phyloP scores from a whole-genome alignment of 768 basidiomycete genomes.

The Tubosaeta sp. region DNA sequence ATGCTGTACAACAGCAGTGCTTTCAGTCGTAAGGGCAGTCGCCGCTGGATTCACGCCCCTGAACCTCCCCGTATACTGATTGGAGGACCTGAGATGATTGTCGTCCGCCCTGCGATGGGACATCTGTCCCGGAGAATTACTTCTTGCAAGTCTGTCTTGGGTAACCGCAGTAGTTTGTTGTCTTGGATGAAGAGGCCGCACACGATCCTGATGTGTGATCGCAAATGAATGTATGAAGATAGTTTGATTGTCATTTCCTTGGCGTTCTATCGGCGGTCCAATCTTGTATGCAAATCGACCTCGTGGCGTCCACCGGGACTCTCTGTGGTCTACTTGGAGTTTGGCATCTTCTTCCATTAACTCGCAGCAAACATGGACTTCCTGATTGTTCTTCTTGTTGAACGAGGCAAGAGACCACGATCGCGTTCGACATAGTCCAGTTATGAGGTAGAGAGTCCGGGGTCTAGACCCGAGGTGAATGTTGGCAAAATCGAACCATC shows the following conservation, averaged over 20 bases:
- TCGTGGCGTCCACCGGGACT: neutral
- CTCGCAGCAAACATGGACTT: neutral
- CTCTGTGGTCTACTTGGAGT: neutral
- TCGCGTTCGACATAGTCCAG: neutral
- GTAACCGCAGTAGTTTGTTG: neutral
- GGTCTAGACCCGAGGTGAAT: neutral
- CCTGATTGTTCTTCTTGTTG: neutral
- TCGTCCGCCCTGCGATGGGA: neutral
- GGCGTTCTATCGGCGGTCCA: neutral
- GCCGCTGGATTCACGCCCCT: neutral
- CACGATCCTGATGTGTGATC: neutral
- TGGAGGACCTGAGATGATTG: neutral
- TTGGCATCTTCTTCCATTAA: neutral
- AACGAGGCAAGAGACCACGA: constrained; percentile 2
- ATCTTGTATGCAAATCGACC: neutral
- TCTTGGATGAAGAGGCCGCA: neutral
- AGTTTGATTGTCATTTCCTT: neutral
- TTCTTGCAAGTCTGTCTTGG: too few species aligned
- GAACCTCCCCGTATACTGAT: neutral
- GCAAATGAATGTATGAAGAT: constrained; percentile 1
- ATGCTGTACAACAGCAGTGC: neutral
- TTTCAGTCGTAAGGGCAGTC: neutral
- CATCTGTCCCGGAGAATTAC: neutral
- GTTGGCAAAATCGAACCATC: neutral
- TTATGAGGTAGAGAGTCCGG: neutral